Evolutionary conservation across 805 yeast genomes (phyloP).

Genomic region (Starmerella floris): DNA sequence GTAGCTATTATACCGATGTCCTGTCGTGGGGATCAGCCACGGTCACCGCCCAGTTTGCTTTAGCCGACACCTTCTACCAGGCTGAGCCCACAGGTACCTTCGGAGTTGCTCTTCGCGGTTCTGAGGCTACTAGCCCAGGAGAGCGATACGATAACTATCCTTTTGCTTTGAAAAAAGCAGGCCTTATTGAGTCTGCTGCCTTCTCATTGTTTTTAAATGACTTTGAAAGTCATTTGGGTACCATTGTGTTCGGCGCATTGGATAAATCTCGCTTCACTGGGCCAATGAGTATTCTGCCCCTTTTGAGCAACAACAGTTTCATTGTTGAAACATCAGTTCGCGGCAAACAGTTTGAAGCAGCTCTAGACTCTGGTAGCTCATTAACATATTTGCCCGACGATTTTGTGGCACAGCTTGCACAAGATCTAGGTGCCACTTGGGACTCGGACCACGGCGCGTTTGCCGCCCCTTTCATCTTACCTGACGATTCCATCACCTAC

Average conservation of each 20-base stretch:
- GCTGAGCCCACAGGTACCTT: constrained; percentile 1
- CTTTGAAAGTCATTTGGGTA: not conserved
- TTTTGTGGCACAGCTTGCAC: constrained; percentile 7
- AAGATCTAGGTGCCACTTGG: constrained; percentile 10
- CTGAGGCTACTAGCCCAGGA: not conserved
- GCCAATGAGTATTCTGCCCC: constrained; percentile 21
- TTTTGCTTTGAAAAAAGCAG: constrained; percentile 27
- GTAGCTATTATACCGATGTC: constrained; percentile 47
- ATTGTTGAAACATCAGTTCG: constrained; percentile 13
- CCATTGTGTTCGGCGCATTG: constrained; percentile 47
- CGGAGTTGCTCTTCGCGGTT: constrained; percentile 2
- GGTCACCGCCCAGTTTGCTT: constrained; percentile 24
- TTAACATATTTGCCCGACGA: constrained; percentile 33
- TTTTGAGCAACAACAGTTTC: constrained; percentile 8
- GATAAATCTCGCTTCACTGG: constrained; percentile 52
- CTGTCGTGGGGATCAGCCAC: constrained; percentile 37
- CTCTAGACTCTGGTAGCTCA: constrained; percentile 45
- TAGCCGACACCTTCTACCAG: not conserved
- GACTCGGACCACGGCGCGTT: not conserved
- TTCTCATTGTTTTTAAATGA: constrained; percentile 36
- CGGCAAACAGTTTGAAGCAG: constrained; percentile 7
- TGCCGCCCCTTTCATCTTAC: not conserved
- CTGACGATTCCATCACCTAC: not conserved
- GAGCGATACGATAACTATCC: constrained; percentile 26
- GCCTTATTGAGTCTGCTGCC: constrained; percentile 31